Evolutionary conservation across 106 monocot genomes (phyloP).

Genomic region (Allium cepa): DNA sequence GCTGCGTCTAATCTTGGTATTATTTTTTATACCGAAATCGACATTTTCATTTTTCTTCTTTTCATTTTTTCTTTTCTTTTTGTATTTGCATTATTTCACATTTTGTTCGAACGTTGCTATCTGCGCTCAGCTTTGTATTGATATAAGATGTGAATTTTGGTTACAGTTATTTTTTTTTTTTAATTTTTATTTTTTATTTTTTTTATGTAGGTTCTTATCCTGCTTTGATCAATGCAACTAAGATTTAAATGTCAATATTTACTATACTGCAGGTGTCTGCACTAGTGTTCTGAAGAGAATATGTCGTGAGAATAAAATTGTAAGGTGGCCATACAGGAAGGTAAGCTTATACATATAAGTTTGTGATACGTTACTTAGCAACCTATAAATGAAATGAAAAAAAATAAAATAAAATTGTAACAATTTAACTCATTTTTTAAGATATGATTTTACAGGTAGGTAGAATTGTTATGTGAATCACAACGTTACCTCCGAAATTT

Average conservation of each 20-base stretch:
- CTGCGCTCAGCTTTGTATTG: neutral
- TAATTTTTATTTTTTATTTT: neutral
- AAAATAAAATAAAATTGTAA: too few relatives aligned
- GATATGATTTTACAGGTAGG: too few relatives aligned
- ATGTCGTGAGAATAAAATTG: constrained; percentile 68
- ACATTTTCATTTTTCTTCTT: neutral
- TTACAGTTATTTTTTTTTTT: neutral
- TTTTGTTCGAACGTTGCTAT: neutral
- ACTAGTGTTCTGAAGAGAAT: constrained; percentile 89
- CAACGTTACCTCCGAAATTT: too few relatives aligned
- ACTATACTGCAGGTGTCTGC: constrained; percentile 51
- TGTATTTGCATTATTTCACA: neutral
- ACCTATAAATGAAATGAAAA: too few relatives aligned
- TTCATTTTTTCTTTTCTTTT: constrained; percentile 1
- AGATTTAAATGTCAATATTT: too few relatives aligned
- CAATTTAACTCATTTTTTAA: too few relatives aligned
- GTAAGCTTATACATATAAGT: constrained; percentile 8
- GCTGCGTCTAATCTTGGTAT: constrained; percentile 73
- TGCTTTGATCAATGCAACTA: neutral
- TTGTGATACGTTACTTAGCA: too few relatives aligned
- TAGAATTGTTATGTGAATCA: too few relatives aligned
- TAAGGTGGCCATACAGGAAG: constrained; percentile 90
- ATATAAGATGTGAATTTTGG: neutral
- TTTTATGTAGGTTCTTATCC: neutral
- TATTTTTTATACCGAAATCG: neutral